These are phyloP conservation scores for Populus nigra DNA, from an alignment of 345 rosid genomes.

Conservation along the genomic window DNA sequence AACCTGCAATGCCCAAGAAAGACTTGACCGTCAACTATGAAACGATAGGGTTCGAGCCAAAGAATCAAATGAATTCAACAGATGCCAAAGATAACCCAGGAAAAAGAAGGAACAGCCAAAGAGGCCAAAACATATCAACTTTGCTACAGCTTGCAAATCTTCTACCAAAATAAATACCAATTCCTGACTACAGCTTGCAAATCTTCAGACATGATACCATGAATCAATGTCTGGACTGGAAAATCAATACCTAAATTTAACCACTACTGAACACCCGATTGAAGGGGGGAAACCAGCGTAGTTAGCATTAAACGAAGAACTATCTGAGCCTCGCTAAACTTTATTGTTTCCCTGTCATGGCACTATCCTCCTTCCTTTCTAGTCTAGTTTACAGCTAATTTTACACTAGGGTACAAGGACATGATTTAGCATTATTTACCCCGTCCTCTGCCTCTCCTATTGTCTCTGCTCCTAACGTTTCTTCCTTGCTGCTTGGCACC, in stretches of 20 bases:
- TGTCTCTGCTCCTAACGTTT: slow-evolving; percentile 39
- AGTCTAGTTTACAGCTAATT: slow-evolving; percentile 24
- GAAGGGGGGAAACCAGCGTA: background rate
- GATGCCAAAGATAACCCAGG: background rate
- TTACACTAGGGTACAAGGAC: slow-evolving; percentile 16
- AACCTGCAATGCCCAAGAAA: background rate
- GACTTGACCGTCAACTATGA: no score
- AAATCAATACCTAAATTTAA: background rate
- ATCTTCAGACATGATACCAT: background rate
- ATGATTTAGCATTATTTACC: slow-evolving; percentile 22
- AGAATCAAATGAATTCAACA: background rate
- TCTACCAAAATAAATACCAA: no score
- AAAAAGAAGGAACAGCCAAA: background rate
- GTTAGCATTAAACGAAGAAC: slow-evolving; percentile 2
- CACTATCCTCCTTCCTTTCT: slow-evolving; percentile 6
- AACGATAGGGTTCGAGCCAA: no score
- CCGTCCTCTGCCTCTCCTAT: slow-evolving; percentile 46
- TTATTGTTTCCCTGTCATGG: background rate
- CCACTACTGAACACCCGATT: background rate
- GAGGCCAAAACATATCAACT: background rate
- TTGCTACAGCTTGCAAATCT: background rate
- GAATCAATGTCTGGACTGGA: background rate
- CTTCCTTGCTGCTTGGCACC: slow-evolving; percentile 38
- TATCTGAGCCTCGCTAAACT: slow-evolving; percentile 13
- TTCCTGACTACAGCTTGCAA: no score